Percentiles rank a stretch among this genome's conserved stretches.
Conservation (phyloP, 2,329 filamentous ascomycete species). For the Canariomyces notabilis region DNA sequence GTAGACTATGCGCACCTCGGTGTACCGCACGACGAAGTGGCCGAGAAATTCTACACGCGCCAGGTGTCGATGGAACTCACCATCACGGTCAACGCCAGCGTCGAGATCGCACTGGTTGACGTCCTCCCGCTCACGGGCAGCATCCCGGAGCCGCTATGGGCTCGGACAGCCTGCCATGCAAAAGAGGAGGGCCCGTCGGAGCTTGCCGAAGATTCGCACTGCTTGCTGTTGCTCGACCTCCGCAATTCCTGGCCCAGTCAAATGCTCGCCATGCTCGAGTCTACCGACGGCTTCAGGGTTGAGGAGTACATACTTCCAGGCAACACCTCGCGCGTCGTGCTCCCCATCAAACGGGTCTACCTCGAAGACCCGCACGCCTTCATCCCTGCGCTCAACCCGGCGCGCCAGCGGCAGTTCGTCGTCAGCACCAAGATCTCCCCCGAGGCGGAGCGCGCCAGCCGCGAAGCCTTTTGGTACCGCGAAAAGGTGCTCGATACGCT, state of each 20-base stretch:
- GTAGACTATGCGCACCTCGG: conserved; percentile 85
- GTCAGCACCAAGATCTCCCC: conserved; percentile 77
- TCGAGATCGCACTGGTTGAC: conserved; percentile 77
- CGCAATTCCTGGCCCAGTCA: conserved; percentile 86
- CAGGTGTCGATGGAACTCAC: conserved; percentile 76
- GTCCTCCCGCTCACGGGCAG: conserved; percentile 66
- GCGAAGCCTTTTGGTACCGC: conserved; percentile 89
- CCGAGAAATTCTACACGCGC: conserved; percentile 74
- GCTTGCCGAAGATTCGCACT: conserved; percentile 58
- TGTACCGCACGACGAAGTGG: conserved; percentile 59
- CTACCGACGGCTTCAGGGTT: conserved; percentile 44
- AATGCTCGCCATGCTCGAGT: conserved; percentile 60
- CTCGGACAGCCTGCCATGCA: conserved; percentile 33
- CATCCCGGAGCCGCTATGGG: conserved; percentile 59
- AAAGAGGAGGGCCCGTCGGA: conserved; percentile 29
- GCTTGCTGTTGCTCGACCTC: conserved; percentile 75
- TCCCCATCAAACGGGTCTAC: conserved; percentile 71
- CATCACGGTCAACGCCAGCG: conserved; percentile 85
- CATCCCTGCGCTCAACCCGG: conserved; percentile 75
- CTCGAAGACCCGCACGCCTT: conserved; percentile 70
- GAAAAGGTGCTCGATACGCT: conserved; percentile 71
- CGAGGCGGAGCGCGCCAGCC: conserved; percentile 68
- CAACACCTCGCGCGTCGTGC: conserved; percentile 66
- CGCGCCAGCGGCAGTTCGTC: conserved; percentile 86
- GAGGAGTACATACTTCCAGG: conserved; percentile 59